Evolutionary conservation across 192 early-diverging fungal species (phyloP), one percentile per base, ranked within the genome.

Genomic region (Backusella psychrophila): DNA sequence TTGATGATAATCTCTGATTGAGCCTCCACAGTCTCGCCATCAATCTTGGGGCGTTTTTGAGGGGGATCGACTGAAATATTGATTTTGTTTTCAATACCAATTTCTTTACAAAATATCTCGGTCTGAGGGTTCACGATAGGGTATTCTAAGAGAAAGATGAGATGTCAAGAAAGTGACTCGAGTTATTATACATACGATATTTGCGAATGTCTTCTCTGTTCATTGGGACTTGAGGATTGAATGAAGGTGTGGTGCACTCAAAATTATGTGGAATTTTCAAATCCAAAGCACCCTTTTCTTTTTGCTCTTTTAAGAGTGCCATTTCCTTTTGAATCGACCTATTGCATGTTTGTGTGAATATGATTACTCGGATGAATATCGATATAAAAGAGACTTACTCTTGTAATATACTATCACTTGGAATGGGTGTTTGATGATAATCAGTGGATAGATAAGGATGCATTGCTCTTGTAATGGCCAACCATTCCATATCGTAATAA

Each of bases 41-140:
- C 68, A 12, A 38, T 69, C 36, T 38, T 69, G 23, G 38, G 38
- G 5, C 68, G 33, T 9, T 69, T 69, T 14, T n/a, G 21, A 4
- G 68, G 68, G 29, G 35, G 68, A 14, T 41, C n/a, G 19, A 39
- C 39, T 7, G 68, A 7, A 41, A 19, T 29, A 79, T 94, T 94
- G 77, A 95, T 91, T 72, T 86, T 86, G 77, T 93, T 94, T 31
- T 83, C 66, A 17, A 98, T 87, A 17, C 87, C 87, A 11, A 97
- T 56, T 82, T 93, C 80, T 0, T 84, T 75, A 79, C 94, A 96
- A 66, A 98, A 91, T 11, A 77, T 85, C 4, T 83, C 87, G 7
- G 95, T 98, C 81, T 99, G 97, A 3, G 95, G 95, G 79, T 97
- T 99, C 6, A 87, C 77, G 38, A 92, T 90, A 12, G 87, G 83